phyloP scores from a whole-genome alignment of 441 rosid species.

The Populus hybrid region DNA sequence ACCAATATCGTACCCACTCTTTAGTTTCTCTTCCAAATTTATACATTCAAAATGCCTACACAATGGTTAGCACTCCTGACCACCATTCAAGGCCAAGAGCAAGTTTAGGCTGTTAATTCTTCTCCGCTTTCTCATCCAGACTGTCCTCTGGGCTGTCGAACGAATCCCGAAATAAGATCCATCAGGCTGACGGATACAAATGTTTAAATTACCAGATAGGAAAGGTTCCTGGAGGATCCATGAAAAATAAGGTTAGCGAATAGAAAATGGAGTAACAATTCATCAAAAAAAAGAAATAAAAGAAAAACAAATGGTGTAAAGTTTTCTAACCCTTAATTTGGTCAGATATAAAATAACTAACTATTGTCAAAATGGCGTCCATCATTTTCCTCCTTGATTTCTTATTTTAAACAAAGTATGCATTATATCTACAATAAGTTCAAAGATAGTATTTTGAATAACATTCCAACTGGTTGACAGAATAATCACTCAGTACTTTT shows the following conservation, averaged over 20 bases:
- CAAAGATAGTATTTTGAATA: not conserved
- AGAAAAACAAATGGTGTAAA: not conserved
- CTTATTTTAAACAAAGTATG: not conserved
- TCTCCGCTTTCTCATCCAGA: slow-evolving; percentile 38
- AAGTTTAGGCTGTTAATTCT: slow-evolving; percentile 30
- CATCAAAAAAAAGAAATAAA: not conserved
- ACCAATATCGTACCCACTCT: slow-evolving; percentile 26
- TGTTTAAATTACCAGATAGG: slow-evolving; percentile 66
- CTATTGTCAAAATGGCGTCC: not conserved
- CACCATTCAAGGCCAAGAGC: slow-evolving; percentile 26
- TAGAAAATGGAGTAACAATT: not conserved
- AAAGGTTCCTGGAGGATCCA: slow-evolving; percentile 56
- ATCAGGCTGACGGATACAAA: no score
- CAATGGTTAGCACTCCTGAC: slow-evolving; percentile 43
- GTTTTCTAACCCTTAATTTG: not conserved
- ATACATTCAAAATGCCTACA: slow-evolving; percentile 47
- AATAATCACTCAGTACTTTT: not conserved
- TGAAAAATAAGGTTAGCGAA: not conserved
- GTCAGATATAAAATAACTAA: not conserved
- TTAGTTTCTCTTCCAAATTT: slow-evolving; percentile 38
- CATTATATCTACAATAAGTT: not conserved
- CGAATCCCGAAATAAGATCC: slow-evolving; percentile 67
- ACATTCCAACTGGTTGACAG: not conserved
- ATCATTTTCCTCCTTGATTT: not conserved
- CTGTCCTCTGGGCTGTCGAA: slow-evolving; percentile 51